Conservation (phyloP, 2,329 filamentous ascomycete genomes). For the Teratosphaeria epicoccoides region DNA sequence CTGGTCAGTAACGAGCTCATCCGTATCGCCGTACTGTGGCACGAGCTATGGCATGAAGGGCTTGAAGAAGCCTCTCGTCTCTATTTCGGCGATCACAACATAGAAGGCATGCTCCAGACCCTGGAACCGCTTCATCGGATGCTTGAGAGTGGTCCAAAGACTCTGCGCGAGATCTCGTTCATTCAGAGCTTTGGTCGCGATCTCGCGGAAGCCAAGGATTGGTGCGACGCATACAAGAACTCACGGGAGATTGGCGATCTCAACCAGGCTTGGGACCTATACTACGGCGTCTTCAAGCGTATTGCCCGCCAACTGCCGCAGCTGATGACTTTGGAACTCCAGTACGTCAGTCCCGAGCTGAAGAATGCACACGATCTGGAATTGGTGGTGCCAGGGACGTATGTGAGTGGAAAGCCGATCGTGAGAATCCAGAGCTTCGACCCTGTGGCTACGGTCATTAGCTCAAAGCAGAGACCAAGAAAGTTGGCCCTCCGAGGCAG, state of each 20-base stretch:
- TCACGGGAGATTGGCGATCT: slow-evolving; percentile 88
- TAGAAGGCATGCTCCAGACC: slow-evolving; percentile 91
- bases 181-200: slow-evolving; percentile 95
- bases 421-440: slow-evolving; percentile 86
- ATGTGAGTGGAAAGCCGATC: slow-evolving; percentile 67
- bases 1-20: slow-evolving; percentile 94
- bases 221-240: slow-evolving; percentile 83
- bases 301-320: slow-evolving; percentile 90
- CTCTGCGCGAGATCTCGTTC: slow-evolving; percentile 90
- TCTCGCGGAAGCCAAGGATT: slow-evolving; percentile 86
- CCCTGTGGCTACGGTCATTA: slow-evolving; percentile 79
- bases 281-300: slow-evolving; percentile 95
- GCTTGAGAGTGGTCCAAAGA: slow-evolving; percentile 83
- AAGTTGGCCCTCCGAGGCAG: slow-evolving; percentile 82
- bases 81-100: slow-evolving; percentile 96
- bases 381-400: slow-evolving; percentile 90
- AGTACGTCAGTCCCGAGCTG: slow-evolving; percentile 92
- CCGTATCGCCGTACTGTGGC: slow-evolving; percentile 92
- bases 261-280: slow-evolving; percentile 97
- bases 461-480: slow-evolving; percentile 89
- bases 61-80: slow-evolving; percentile 91
- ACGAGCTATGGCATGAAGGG: slow-evolving; percentile 97
- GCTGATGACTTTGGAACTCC: slow-evolving; percentile 81
- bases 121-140: slow-evolving; percentile 84
- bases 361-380: slow-evolving; percentile 77